Evolutionary conservation across 345 rosid species (phyloP), one percentile per base, ranked within the genome.

Genomic region (Tarenaya hassleriana): DNA sequence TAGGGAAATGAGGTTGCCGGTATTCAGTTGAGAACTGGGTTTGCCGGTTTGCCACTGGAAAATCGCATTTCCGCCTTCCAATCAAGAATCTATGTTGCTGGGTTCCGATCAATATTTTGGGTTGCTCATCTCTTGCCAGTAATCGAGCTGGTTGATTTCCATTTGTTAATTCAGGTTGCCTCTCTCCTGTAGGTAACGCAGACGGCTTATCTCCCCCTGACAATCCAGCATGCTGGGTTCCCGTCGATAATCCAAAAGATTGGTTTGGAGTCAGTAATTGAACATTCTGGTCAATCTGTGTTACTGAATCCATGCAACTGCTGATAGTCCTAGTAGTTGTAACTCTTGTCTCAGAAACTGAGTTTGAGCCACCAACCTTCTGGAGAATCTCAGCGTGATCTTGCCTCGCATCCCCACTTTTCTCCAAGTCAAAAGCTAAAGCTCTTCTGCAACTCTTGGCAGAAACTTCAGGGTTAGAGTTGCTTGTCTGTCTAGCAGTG

Each of bases 341-440:
- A 42, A 34, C 52, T 57, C 34, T 64, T 46, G 50, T 50, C 41
- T 43, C 69, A 43, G 52, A 34, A 50, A 56, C 29, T 44, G 69
- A 57, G 59, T 45, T 64, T 29, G 69, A 50, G 24, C 58, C 65
- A 59, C 40, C 43, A 52, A 7, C 8, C 27, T 57, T 52, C 51
- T 59, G 50, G 17, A 60, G 9, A 40, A 66, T 55, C 52, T 56
- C 64, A 24, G 39, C 38, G 50, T 53, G 45, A 40, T 37, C 63
- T 58, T 40, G 38, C 21, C 47, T 58, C 47, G 46, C 61, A 57
- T 60, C 69, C 35, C 55, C 55, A 43, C 33, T 17, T 17, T 66
- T 73, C 71, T 77, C 87, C 60, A 58, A 52, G 52, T 77, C 81
- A 62, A 85, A 86, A 53, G 60, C 61, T 69, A 89, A 66, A 55